Conservation (phyloP, 169 alveolate species). For the Eimeria sp. region DNA sequence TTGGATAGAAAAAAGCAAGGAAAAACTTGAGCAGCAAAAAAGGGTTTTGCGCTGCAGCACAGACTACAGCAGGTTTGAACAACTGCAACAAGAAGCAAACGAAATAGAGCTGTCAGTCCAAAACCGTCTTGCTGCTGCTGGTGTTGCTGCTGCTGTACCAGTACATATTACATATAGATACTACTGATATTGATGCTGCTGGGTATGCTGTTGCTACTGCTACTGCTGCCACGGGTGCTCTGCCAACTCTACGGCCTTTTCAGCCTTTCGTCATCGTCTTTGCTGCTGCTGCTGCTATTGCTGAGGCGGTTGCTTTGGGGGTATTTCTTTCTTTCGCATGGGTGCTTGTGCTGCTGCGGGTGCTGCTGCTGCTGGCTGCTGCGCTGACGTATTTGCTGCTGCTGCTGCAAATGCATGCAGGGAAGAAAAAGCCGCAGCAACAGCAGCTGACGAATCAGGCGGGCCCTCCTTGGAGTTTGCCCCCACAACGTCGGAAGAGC, state of each 20-base stretch:
- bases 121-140: background rate
- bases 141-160: conserved; percentile 12
- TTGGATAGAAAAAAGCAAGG: conserved; percentile 36
- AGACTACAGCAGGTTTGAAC: conserved; percentile 49
- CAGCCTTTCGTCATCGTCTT: background rate
- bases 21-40: conserved; percentile 20
- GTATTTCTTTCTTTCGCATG: background rate
- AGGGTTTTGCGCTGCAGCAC: conserved; percentile 24
- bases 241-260: no score
- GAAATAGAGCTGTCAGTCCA: conserved; percentile 26
- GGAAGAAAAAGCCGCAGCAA: conserved; percentile 25
- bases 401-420: conserved; percentile 24
- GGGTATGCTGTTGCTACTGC: no score
- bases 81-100: background rate
- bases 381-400: background rate
- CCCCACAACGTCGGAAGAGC: conserved; percentile 17
- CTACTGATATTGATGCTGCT: no score
- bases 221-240: no score
- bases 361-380: background rate
- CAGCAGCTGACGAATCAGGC: background rate
- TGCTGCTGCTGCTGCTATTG: background rate
- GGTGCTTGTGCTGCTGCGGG: background rate
- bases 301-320: no score
- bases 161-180: no score
- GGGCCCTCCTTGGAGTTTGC: conserved; percentile 31